Evolutionary conservation across 1,284 basidiomycete genomes (phyloP).

Genomic region (Austroboletus novae-zelandiae): DNA sequence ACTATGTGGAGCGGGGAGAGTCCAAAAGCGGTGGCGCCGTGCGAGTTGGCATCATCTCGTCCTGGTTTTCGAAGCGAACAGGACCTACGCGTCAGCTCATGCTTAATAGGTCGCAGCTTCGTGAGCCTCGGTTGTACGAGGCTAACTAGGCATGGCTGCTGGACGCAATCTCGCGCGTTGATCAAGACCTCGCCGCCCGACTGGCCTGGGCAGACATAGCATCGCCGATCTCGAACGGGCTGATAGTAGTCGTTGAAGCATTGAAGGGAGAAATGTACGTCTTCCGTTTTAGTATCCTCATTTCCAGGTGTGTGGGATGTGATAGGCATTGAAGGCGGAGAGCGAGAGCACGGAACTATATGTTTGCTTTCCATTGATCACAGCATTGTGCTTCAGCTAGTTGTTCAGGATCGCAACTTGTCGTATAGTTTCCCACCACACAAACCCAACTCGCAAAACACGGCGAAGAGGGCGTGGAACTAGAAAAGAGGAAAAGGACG

Average conservation of each 20-base stretch:
- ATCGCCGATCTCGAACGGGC: slow-evolving; percentile 91
- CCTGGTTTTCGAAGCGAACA: slow-evolving; percentile 64
- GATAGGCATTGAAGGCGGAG: slow-evolving; percentile 73
- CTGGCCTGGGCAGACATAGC: slow-evolving; percentile 88
- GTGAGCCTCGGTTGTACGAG: slow-evolving; percentile 88
- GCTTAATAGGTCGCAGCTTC: slow-evolving; percentile 83
- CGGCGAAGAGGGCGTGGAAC: slow-evolving; percentile 15
- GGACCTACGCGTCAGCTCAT: slow-evolving; percentile 83
- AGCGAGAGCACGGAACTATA: slow-evolving; percentile 75
- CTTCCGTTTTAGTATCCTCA: not conserved
- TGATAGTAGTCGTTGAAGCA: slow-evolving; percentile 81
- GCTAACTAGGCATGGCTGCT: slow-evolving; percentile 88
- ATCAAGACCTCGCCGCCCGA: slow-evolving; percentile 87
- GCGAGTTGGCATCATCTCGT: not conserved
- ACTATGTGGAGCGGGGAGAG: slow-evolving; percentile 88
- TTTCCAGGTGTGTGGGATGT: not conserved
- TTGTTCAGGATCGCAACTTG: slow-evolving; percentile 47
- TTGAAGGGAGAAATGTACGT: slow-evolving; percentile 85
- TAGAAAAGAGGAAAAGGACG: slow-evolving; percentile 15
- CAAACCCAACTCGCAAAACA: slow-evolving; percentile 17
- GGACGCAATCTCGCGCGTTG: slow-evolving; percentile 85
- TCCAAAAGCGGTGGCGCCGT: not conserved
- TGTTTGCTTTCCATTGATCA: slow-evolving; percentile 14
- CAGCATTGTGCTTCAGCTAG: not conserved
- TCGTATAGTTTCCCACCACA: slow-evolving; percentile 18